These are phyloP conservation scores for Zopfochytrium polystomum DNA, from an alignment of 371 early-diverging fungal species.

Conservation along the genomic window DNA sequence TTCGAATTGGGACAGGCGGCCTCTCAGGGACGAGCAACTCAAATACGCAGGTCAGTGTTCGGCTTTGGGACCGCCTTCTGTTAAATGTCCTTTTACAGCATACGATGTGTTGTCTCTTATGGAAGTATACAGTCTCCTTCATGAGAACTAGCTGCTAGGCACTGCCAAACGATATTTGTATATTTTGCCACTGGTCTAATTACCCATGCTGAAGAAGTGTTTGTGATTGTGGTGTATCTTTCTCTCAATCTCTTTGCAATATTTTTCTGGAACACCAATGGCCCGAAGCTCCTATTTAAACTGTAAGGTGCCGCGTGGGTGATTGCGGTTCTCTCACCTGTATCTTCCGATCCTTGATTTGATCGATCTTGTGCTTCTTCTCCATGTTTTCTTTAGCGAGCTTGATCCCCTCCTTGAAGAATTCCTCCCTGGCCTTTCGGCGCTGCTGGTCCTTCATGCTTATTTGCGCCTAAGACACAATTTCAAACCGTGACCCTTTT, in stretches of 20 bases:
- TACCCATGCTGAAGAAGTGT: slow-evolving; percentile 34
- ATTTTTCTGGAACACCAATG: slow-evolving; percentile 53
- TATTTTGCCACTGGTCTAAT: no score
- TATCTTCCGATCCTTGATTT: slow-evolving; percentile 48
- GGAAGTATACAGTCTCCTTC: no score
- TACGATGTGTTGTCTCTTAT: no score
- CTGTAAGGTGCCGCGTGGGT: background rate
- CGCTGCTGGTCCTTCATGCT: slow-evolving; percentile 39
- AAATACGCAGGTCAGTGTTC: no score
- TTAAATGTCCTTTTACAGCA: no score
- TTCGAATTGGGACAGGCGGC: no score
- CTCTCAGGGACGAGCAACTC: no score
- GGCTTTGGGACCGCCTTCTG: no score
- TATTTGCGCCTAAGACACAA: slow-evolving; percentile 43
- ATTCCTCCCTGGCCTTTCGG: slow-evolving; percentile 48
- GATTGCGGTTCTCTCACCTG: slow-evolving; percentile 24
- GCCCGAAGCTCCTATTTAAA: slow-evolving; percentile 39
- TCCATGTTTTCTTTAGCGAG: slow-evolving; percentile 45
- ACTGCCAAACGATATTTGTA: no score
- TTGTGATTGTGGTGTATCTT: slow-evolving; percentile 36
- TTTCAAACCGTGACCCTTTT: background rate
- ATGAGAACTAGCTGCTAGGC: no score
- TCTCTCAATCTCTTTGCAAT: slow-evolving; percentile 53
- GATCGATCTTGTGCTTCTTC: slow-evolving; percentile 49
- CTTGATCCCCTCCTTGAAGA: slow-evolving; percentile 52